phyloP scores from a whole-genome alignment of 192 early-diverging fungal species.

The Ambispora gerdemannii region DNA sequence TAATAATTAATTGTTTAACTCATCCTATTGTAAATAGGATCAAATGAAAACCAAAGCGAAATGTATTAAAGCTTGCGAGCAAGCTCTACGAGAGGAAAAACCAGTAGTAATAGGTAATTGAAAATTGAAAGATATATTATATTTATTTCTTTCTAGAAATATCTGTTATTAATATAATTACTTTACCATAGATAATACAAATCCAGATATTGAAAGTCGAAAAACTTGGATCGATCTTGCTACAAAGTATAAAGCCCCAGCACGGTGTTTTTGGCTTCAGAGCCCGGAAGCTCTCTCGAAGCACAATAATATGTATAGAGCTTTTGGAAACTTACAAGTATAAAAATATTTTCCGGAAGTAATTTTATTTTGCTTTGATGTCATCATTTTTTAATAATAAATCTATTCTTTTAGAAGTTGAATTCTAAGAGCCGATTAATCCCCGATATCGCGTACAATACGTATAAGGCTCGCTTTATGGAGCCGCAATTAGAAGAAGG shows the following conservation, averaged over 20 bases:
- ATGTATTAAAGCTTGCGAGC: slow-evolving; percentile 58
- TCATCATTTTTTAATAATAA: not conserved
- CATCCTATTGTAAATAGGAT: slow-evolving; percentile 53
- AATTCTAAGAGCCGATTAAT: not conserved
- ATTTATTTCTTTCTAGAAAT: not conserved
- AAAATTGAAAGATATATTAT: not conserved
- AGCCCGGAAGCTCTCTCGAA: slow-evolving; percentile 53
- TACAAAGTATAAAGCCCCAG: slow-evolving; percentile 49
- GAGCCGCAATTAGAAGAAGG: slow-evolving; percentile 26
- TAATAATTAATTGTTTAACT: too few species aligned
- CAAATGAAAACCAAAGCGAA: slow-evolving; percentile 72
- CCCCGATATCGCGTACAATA: slow-evolving; percentile 15
- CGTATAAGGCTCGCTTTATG: slow-evolving; percentile 11
- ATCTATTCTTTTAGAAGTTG: not conserved
- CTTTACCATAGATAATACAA: slow-evolving; percentile 69
- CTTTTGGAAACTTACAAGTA: slow-evolving; percentile 30
- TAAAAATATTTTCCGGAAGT: not conserved
- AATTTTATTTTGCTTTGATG: not conserved
- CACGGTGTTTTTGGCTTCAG: slow-evolving; percentile 62
- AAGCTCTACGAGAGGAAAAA: slow-evolving; percentile 50
- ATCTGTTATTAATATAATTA: not conserved
- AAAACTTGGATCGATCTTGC: slow-evolving; percentile 65
- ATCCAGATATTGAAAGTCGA: slow-evolving; percentile 61
- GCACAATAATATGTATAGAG: slow-evolving; percentile 81
- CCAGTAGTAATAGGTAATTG: slow-evolving; percentile 70